Conservation (phyloP, 1,139 yeast genomes). For the Taphrina wiesneri region DNA sequence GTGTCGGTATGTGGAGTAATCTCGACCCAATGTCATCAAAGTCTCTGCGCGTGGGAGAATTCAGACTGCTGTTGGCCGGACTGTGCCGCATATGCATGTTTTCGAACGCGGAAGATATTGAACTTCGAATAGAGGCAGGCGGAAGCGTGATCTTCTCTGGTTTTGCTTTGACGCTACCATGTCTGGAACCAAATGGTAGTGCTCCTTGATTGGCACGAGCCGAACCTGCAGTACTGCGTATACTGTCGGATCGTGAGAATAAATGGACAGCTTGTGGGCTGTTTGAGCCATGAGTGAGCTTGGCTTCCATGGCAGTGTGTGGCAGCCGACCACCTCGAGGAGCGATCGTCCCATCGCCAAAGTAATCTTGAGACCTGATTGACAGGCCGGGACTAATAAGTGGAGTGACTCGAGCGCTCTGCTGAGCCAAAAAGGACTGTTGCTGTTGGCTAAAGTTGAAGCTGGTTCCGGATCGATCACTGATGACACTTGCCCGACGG, state of each 20-base stretch:
- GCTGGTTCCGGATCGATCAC: constrained; percentile 5
- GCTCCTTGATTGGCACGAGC: background rate
- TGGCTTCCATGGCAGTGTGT: background rate
- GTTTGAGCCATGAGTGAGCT: constrained; percentile 20
- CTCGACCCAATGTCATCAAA: background rate
- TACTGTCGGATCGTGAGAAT: constrained; percentile 6
- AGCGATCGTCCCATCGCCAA: background rate
- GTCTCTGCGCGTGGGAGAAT: constrained; percentile 8
- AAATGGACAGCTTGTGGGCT: constrained; percentile 14
- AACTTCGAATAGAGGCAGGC: constrained; percentile 21
- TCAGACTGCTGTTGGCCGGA: background rate
- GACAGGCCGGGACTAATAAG: background rate
- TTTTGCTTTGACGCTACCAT: background rate
- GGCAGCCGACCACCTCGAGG: background rate
- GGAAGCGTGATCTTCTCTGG: constrained; percentile 27
- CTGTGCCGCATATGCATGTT: constrained; percentile 7
- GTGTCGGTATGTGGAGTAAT: constrained; percentile 8
- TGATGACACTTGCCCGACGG: constrained; percentile 14
- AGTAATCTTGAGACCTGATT: constrained; percentile 4
- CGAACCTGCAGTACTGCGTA: constrained; percentile 1
- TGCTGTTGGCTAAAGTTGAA: constrained; percentile 3
- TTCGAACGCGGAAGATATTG: constrained; percentile 28
- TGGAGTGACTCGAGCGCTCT: background rate
- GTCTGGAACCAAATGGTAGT: background rate
- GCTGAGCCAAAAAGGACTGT: constrained; percentile 2